phyloP scores from a whole-genome alignment of 192 early-diverging fungal genomes.

The Linderina pennispora region DNA sequence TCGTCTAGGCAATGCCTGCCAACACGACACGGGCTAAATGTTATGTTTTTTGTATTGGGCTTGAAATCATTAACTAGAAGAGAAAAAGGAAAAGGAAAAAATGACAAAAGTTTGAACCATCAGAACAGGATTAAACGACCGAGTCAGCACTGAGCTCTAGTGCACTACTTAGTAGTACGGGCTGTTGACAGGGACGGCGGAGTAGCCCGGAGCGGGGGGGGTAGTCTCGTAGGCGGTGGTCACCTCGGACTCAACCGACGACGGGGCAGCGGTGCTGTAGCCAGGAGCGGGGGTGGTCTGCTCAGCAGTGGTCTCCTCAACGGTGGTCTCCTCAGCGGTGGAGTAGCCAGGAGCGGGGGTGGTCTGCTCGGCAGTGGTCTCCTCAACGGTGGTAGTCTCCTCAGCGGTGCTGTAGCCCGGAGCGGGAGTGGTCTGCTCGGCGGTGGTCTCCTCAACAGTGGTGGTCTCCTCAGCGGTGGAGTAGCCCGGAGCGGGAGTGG shows the following conservation, averaged over 20 bases:
- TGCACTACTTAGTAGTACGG: not conserved
- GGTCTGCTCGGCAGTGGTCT: not conserved
- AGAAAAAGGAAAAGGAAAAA: not conserved
- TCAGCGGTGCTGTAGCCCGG: not conserved
- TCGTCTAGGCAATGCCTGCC: no score
- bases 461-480: no score
- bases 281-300: slow-evolving; percentile 8
- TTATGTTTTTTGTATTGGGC: not conserved
- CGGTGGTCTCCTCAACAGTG: not conserved
- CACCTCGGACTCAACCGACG: no score
- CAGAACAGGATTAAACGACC: not conserved
- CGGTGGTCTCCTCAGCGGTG: not conserved
- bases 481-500: no score
- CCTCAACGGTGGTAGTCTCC: not conserved
- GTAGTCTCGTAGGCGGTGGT: not conserved
- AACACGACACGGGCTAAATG: no score
- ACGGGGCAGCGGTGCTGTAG: not conserved
- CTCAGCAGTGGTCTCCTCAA: slow-evolving; percentile 13
- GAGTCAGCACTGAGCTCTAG: not conserved
- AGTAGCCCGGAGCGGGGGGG: slow-evolving; percentile 1
- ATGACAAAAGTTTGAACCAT: not conserved
- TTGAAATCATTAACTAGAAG: not conserved
- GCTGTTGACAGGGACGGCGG: not conserved
- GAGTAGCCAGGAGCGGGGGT: not conserved
- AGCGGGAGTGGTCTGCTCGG: not conserved